Evolutionary conservation across 768 basidiomycete genomes (phyloP).

Genomic region (Tulasnella calospora): DNA sequence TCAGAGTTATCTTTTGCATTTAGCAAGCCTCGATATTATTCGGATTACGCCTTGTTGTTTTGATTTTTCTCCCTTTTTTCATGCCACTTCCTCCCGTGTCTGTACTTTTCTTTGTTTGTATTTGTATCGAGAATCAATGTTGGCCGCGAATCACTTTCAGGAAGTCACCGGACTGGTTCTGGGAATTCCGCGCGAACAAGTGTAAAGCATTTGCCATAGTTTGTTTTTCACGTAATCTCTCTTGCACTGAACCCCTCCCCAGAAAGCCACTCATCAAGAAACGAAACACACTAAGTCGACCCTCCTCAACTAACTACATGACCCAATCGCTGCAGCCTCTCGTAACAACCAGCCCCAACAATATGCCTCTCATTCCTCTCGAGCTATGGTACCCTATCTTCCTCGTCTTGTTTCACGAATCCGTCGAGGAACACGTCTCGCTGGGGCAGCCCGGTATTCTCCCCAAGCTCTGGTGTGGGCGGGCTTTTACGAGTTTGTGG

Average conservation of each 20-base stretch:
- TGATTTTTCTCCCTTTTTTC: neutral
- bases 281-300: too few species aligned
- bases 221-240: too few species aligned
- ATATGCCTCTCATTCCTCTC: neutral
- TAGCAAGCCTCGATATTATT: neutral
- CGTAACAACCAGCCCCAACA: neutral
- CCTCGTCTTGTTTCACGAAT: neutral
- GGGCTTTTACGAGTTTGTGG: neutral
- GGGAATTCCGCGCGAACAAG: neutral
- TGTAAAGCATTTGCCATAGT: neutral
- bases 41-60: neutral
- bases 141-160: neutral
- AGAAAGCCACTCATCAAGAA: too few species aligned
- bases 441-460: neutral
- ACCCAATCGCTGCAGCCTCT: neutral
- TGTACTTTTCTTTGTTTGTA: neutral
- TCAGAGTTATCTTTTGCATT: neutral
- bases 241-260: too few species aligned
- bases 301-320: neutral
- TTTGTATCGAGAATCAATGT: neutral
- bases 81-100: neutral
- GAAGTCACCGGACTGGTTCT: neutral
- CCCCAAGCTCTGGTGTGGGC: neutral
- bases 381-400: neutral
- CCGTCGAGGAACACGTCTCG: neutral